phyloP scores from a whole-genome alignment of 1,284 basidiomycete species.

The Bjerkandera adusta region DNA sequence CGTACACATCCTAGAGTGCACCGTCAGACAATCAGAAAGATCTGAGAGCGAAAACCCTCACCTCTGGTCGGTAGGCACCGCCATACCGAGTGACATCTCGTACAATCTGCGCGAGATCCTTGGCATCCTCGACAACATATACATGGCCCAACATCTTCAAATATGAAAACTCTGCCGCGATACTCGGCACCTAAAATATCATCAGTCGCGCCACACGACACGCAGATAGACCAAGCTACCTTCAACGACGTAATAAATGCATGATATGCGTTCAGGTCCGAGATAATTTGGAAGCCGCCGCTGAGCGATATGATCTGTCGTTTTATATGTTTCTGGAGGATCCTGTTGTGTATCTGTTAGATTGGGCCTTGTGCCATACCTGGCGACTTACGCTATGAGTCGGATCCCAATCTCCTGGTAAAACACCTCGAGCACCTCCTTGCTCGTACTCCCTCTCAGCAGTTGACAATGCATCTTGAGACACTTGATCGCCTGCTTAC shows the following conservation, averaged over 20 bases:
- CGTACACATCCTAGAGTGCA: slow-evolving; percentile 75
- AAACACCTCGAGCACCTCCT: slow-evolving; percentile 96
- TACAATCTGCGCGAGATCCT: slow-evolving; percentile 93
- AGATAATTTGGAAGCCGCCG: slow-evolving; percentile 95
- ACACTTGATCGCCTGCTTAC: slow-evolving; percentile 82
- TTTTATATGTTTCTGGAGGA: slow-evolving; percentile 96
- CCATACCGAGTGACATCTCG: slow-evolving; percentile 93
- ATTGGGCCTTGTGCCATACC: background rate
- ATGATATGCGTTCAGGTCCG: slow-evolving; percentile 93
- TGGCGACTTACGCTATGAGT: slow-evolving; percentile 72
- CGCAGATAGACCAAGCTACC: slow-evolving; percentile 41
- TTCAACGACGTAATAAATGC: slow-evolving; percentile 83
- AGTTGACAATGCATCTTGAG: slow-evolving; percentile 89
- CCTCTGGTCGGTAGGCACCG: slow-evolving; percentile 90
- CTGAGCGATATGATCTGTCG: slow-evolving; percentile 92
- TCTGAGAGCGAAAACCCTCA: slow-evolving; percentile 30
- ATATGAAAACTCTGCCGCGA: slow-evolving; percentile 87
- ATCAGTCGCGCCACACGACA: background rate
- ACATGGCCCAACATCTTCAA: slow-evolving; percentile 97
- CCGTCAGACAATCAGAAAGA: slow-evolving; percentile 7
- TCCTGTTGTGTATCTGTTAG: slow-evolving; percentile 43
- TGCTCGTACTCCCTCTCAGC: slow-evolving; percentile 90
- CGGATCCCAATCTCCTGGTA: slow-evolving; percentile 96
- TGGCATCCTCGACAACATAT: slow-evolving; percentile 89
- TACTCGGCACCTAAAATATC: slow-evolving; percentile 46